Evolutionary conservation across 768 basidiomycete species (phyloP), one percentile per base, ranked within the genome.

Genomic region (Porpolomopsis calyptriformis): DNA sequence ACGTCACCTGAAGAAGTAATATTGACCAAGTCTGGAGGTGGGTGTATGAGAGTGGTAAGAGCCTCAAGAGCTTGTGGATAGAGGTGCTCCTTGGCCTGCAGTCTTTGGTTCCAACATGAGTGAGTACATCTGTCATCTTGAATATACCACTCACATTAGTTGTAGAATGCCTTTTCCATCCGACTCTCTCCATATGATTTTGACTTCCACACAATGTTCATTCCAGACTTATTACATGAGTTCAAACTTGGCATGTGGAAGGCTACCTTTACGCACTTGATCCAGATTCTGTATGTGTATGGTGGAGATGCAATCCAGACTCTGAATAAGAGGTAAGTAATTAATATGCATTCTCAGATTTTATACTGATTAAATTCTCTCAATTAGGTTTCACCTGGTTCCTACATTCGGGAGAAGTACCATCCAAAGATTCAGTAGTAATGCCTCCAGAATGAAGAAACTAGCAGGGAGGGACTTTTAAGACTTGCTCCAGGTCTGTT

Each of bases 201-300:
- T 43, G 44, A 60, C 40, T 45, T 58, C 9, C 59, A 48, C 40
- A 10, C 39, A 1, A 53, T 62, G 47, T 59, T 68, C 33, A 59
- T 61, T 0, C 54, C 59, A 0, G 67, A 70, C 49, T 43, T 70
- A 2, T 27, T 71, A 38, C 69, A 70, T 47, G 66, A 71, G 45
- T 57, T 69, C 37, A 65, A 69, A 46, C 49, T 69, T 10, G 65
- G 67, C 5, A 58, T 64, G 1, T 66, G 61, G 63, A 71, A 69
- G 47, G 51, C 61, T 23, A 24, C 62, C 1, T 57, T 66, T 19
- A 52, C 50, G 1, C 64, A 65, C 49, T 46, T 65, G 2, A 47
- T 65, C 11, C 58, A 59, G 1, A 54, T 64, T 8, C 42, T 64
- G 2, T 46, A 60, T 40, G 44, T 51, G 5, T n/a, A 18, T 9